phyloP scores from a whole-genome alignment of 2,329 filamentous ascomycete species.

The Trichoderma koningiopsis region DNA sequence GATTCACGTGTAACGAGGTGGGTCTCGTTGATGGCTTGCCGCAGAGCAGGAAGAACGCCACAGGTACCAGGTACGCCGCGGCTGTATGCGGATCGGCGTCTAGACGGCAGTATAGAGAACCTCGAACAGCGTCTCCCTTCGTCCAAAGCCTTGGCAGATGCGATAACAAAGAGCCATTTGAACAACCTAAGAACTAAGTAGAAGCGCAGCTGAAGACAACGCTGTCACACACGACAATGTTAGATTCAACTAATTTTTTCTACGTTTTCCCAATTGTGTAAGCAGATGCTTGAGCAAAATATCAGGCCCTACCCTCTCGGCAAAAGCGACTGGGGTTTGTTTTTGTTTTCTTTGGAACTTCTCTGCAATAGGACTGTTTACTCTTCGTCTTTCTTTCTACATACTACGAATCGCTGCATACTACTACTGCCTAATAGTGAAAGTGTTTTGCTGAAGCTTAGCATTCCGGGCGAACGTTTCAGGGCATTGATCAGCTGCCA shows the following conservation, averaged over 20 bases:
- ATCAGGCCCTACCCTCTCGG: background rate
- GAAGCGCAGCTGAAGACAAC: constrained; percentile 13
- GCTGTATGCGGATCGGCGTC: background rate
- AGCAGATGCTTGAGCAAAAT: background rate
- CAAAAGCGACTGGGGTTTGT: background rate
- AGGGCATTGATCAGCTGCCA: background rate
- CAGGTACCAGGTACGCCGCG: background rate
- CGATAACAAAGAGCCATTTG: background rate
- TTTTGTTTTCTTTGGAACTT: background rate
- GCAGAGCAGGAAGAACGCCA: background rate
- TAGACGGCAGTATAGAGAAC: background rate
- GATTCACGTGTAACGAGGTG: constrained; percentile 24
- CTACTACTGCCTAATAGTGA: background rate
- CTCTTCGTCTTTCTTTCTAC: background rate
- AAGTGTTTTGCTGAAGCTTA: background rate
- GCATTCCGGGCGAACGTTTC: background rate
- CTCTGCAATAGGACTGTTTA: background rate
- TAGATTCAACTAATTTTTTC: background rate
- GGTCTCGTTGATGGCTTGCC: constrained; percentile 3
- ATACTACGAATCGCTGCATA: background rate
- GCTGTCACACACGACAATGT: background rate
- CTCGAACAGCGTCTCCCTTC: background rate
- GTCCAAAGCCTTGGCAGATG: background rate
- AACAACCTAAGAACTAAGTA: background rate
- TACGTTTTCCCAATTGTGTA: too few species aligned